These are phyloP conservation scores for Metschnikowia sp. DNA, from an alignment of 805 yeast genomes.

Conservation along the genomic window DNA sequence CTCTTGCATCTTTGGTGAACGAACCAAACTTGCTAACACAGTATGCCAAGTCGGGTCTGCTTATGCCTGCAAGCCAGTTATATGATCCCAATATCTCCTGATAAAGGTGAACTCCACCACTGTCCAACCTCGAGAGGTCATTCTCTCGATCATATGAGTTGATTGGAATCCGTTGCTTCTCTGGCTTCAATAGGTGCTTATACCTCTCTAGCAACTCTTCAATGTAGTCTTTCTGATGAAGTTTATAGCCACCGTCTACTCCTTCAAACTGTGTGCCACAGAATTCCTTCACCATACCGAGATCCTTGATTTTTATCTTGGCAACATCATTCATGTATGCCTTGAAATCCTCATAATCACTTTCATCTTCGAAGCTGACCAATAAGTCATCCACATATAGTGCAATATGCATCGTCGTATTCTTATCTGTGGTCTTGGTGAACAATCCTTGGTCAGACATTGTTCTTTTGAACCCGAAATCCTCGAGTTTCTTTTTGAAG, in stretches of 20 bases:
- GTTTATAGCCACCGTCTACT: neutral
- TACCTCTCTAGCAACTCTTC: neutral
- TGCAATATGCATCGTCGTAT: neutral
- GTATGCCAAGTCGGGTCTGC: neutral
- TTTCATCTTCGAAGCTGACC: neutral
- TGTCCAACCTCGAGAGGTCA: neutral
- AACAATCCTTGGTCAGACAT: neutral
- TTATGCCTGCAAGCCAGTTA: slow-evolving; percentile 2
- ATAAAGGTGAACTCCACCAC: neutral
- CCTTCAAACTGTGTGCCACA: neutral
- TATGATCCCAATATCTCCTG: slow-evolving; percentile 1
- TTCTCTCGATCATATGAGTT: neutral
- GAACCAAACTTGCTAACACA: slow-evolving; percentile 1
- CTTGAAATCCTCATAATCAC: neutral
- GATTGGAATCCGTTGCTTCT: neutral
- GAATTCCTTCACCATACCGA: neutral
- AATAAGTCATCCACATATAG: neutral
- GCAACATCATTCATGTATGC: neutral
- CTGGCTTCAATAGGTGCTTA: neutral
- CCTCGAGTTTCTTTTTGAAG: neutral
- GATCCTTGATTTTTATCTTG: neutral
- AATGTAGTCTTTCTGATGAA: neutral
- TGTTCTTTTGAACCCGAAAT: neutral
- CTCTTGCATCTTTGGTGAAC: neutral
- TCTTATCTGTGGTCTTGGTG: neutral